A percentile compares a stretch with the other conserved stretches of the same genome.
Conservation (phyloP, 345 rosid species). For the Boechera stricta region DNA sequence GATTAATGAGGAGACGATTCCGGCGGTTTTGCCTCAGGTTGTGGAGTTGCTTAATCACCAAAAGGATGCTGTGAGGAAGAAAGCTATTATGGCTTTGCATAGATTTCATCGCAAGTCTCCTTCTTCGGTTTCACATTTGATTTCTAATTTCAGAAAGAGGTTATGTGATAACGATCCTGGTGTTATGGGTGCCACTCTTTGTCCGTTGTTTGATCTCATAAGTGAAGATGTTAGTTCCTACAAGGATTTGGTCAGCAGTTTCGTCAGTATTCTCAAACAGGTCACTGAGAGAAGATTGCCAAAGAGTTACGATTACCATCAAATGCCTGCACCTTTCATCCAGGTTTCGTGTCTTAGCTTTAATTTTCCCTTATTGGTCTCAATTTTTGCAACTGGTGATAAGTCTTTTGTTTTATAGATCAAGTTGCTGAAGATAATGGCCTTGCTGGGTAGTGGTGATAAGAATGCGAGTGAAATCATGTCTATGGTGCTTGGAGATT, state of each 20-base stretch:
- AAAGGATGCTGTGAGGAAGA: constrained; percentile 95
- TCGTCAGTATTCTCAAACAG: constrained; percentile 95
- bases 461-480: constrained; percentile 91
- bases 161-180: constrained; percentile 96
- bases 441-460: constrained; percentile 94
- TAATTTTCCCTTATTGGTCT: not conserved
- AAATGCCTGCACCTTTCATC: constrained; percentile 98
- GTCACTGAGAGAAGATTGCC: constrained; percentile 89
- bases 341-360: constrained; percentile 59
- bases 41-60: constrained; percentile 79
- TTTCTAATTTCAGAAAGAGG: constrained; percentile 92
- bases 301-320: constrained; percentile 94
- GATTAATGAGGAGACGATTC: constrained; percentile 98
- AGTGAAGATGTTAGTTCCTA: constrained; percentile 69
- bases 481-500: constrained; percentile 92
- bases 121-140: constrained; percentile 82
- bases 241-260: constrained; percentile 88
- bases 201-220: constrained; percentile 89
- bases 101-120: constrained; percentile 90
- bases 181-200: constrained; percentile 98
- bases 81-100: constrained; percentile 98
- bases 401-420: constrained; percentile 56
- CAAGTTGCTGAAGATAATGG: constrained; percentile 88
- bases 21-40: constrained; percentile 93
- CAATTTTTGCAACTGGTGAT: constrained; percentile 1